These are phyloP conservation scores for Cairneyella variabilis DNA, from an alignment of 495 filamentous ascomycete genomes.

Conservation along the genomic window DNA sequence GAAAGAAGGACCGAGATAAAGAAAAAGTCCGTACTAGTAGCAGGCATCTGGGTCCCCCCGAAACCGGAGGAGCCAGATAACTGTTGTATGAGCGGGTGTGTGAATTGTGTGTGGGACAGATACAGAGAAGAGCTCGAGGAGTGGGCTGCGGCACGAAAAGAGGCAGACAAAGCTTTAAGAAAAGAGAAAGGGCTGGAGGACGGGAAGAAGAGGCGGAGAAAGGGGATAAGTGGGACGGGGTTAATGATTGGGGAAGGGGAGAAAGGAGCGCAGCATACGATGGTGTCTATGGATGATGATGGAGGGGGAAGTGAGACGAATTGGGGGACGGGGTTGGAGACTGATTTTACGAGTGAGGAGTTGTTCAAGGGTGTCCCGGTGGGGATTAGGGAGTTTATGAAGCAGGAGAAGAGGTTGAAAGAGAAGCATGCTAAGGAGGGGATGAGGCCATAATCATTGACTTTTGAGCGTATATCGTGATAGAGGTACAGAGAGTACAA, in stretches of 20 bases:
- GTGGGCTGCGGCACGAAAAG: constrained; percentile 60
- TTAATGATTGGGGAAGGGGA: constrained; percentile 24
- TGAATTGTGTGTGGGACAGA: constrained; percentile 94
- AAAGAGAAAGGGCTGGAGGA: constrained; percentile 32
- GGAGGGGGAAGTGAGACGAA: constrained; percentile 69
- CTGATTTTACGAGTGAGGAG: constrained; percentile 51
- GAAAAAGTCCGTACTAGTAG: constrained; percentile 56
- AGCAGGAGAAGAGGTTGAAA: constrained; percentile 87
- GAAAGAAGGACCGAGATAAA: constrained; percentile 58
- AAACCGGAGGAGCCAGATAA: constrained; percentile 89
- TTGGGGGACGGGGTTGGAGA: constrained; percentile 50
- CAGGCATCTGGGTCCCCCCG: constrained; percentile 78
- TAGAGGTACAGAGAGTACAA: no score
- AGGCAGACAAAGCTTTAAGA: constrained; percentile 46
- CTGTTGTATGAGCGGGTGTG: constrained; percentile 98
- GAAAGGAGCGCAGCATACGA: constrained; percentile 37
- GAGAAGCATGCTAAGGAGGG: constrained; percentile 54
- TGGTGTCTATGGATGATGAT: constrained; percentile 72
- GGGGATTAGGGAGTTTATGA: constrained; percentile 96
- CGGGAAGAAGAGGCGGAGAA: constrained; percentile 48
- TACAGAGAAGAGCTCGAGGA: constrained; percentile 89
- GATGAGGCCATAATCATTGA: no score
- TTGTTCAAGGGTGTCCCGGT: constrained; percentile 83
- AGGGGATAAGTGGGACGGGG: constrained; percentile 31
- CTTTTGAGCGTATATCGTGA: no score